Conservation (phyloP, 345 rosid species). For the Citrus inodora region DNA sequence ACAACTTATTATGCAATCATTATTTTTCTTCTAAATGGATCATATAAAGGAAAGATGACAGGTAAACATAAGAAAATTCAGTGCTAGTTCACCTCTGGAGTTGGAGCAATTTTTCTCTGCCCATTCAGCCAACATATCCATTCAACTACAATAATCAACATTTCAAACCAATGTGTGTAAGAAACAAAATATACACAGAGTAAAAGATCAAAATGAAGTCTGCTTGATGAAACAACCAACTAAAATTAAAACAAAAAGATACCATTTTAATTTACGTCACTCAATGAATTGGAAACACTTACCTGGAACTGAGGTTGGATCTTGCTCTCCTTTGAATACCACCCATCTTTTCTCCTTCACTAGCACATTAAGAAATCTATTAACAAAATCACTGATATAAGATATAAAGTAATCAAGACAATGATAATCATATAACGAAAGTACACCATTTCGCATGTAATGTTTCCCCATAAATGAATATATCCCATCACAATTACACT, state of each 20-base stretch:
- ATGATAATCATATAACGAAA: not conserved
- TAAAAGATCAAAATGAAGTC: not conserved
- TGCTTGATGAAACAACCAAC: not conserved
- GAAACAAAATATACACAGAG: not conserved
- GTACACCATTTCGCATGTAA: not conserved
- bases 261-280: not conserved
- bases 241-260: not conserved
- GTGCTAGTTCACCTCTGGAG: constrained; percentile 60
- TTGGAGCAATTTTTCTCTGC: constrained; percentile 83
- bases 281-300: not conserved
- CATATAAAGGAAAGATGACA: not conserved
- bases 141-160: constrained; percentile 62
- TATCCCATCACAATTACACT: not conserved
- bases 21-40: not conserved
- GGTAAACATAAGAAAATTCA: not conserved
- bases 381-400: constrained; percentile 9
- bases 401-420: not conserved
- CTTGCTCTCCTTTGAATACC: constrained; percentile 71
- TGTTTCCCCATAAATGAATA: not conserved
- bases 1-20: not conserved
- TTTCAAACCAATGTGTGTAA: constrained; percentile 1
- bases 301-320: constrained; percentile 92
- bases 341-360: constrained; percentile 99
- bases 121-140: constrained; percentile 99
- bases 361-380: constrained; percentile 26